Evolutionary conservation across 352 stramenopile species (phyloP).

Genomic region (Elongisporangium senticosum): DNA sequence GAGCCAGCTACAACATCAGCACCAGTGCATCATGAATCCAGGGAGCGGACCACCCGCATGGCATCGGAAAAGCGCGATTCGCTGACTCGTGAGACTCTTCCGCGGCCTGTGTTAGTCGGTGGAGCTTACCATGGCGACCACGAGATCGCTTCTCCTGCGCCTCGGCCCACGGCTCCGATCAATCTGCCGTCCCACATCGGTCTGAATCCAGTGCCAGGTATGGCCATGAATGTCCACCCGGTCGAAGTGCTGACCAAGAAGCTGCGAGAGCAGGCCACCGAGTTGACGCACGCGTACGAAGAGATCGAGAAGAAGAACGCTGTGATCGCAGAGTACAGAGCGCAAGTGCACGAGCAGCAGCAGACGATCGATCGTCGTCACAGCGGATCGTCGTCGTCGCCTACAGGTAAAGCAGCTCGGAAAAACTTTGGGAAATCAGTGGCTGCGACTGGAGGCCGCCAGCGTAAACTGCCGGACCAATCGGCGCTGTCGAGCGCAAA

Average conservation of each 20-base stretch:
- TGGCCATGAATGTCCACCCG: slow-evolving; percentile 26
- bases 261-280: slow-evolving; percentile 55
- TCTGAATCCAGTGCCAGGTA: background rate
- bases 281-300: slow-evolving; percentile 70
- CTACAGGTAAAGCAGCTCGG: background rate
- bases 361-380: slow-evolving; percentile 36
- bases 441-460: background rate
- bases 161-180: background rate
- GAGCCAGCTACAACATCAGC: no score
- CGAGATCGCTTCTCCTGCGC: background rate
- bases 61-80: background rate
- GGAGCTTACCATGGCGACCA: background rate
- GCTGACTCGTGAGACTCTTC: background rate
- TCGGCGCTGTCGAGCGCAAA: slow-evolving; percentile 15
- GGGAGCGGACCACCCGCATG: background rate
- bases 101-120: background rate
- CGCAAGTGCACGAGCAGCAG: slow-evolving; percentile 35
- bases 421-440: background rate
- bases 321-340: slow-evolving; percentile 27
- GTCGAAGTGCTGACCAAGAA: slow-evolving; percentile 73
- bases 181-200: background rate
- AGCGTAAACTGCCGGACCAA: background rate
- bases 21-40: background rate
- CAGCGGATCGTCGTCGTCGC: slow-evolving; percentile 2
- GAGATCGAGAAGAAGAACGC: slow-evolving; percentile 54